Evolutionary conservation across 2,329 filamentous ascomycete genomes (phyloP).

Genomic region (Dothistroma pini): DNA sequence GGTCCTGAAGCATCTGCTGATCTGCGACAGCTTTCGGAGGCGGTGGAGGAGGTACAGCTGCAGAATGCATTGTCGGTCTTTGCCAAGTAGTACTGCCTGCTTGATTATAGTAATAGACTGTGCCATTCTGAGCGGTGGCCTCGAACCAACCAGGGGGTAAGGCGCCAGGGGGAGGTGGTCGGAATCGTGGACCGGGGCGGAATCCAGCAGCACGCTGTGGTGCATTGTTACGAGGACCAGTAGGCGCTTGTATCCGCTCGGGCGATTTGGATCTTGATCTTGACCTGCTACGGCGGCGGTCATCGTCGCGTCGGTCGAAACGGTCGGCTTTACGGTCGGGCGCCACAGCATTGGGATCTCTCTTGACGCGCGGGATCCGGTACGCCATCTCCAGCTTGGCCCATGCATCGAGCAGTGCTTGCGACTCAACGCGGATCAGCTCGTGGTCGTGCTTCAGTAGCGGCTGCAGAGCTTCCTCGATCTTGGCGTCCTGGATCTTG

Average conservation of each 20-base stretch:
- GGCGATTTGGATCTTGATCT: conserved; percentile 49
- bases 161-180: conserved; percentile 49
- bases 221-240: conserved; percentile 51
- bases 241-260: conserved; percentile 45
- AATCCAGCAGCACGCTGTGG: conserved; percentile 58
- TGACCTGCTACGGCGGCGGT: conserved; percentile 48
- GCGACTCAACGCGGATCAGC: conserved; percentile 68
- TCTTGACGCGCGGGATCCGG: conserved; percentile 85
- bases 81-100: conserved; percentile 78
- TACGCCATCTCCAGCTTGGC: conserved; percentile 86
- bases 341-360: conserved; percentile 61
- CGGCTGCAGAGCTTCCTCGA: conserved; percentile 73
- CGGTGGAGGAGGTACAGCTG: conserved; percentile 54
- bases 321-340: conserved; percentile 60
- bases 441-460: conserved; percentile 62
- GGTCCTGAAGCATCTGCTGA: conserved; percentile 71
- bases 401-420: conserved; percentile 75
- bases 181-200: conserved; percentile 41
- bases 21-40: conserved; percentile 66
- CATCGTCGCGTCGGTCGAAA: conserved; percentile 55
- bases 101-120: conserved; percentile 81
- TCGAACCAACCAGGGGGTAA: conserved; percentile 85
- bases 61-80: conserved; percentile 65
- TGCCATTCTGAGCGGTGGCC: conserved; percentile 66
- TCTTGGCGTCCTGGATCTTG: conserved; percentile 95